Evolutionary conservation across 805 yeast species (phyloP), one percentile per base, ranked within the genome.

Genomic region (Saccharomycopsis capsularis): DNA sequence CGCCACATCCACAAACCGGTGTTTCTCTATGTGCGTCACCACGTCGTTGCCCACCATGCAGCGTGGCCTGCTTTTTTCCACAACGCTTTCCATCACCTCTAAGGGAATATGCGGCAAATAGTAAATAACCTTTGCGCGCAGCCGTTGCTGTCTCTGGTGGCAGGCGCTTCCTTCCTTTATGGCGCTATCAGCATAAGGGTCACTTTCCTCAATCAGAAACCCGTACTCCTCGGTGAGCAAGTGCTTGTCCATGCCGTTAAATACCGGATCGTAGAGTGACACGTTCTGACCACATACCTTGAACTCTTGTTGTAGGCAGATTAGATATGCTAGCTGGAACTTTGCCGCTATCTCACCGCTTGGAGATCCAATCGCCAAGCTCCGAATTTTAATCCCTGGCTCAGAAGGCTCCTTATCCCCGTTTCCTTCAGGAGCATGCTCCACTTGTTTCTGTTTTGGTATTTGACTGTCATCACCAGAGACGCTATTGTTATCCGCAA

Each of bases 251-350:
- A 48, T 44, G 0, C 55, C 56, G 16, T 55, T 56, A 44, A 70
- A 69, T 0, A 65, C 63, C 1, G 76, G 76, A 49, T 71, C 76
- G 46, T 60, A 70, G 2, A 68, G 24, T 1, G 68, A 58, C 2
- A 70, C 60, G 5, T 48, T 27, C 13, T 7, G 11, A 7, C 11
- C 11, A 7, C 13, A 30, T 18, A 41, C 29, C 4, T 16, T 19
- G 27, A 41, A 32, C 9, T 23, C 22, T 4, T 38, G 40, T n/a
- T 35, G 24, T 13, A 48, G 15, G 9, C 15, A n/a, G 9, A 41
- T 23, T 9, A 48, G 18, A n/a, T 38, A 44, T 3, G 38, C 43
- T 24, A 48, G 23, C 22, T 48, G 52, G 24, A 39, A 36, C 19
- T 43, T 43, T 6, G 52, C 24, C n/a, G 42, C 19, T 15, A 18